Evolutionary conservation across 495 filamentous ascomycete genomes (phyloP).

Genomic region (Penicillium soppii): DNA sequence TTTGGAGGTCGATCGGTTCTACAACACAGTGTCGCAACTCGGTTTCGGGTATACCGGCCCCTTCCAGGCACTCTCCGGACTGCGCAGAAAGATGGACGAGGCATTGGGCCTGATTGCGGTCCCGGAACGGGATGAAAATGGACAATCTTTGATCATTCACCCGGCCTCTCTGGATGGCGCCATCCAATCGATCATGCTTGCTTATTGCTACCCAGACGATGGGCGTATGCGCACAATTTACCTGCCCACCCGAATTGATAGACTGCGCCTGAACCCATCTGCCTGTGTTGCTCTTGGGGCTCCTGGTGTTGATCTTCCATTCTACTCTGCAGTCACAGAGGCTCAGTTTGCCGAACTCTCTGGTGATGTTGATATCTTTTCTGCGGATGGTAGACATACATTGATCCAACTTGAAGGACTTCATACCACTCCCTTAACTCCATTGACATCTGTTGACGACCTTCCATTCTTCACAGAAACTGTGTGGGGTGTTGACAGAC

Average conservation of each 20-base stretch:
- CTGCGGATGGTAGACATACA: conserved; percentile 12
- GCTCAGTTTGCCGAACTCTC: conserved; percentile 19
- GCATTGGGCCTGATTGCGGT: conserved; percentile 21
- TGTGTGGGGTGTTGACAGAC: conserved; percentile 17
- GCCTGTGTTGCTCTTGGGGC: conserved; percentile 4
- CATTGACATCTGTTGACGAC: conserved; percentile 17
- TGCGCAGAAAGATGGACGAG: conserved; percentile 25
- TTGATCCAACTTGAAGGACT: conserved; percentile 26
- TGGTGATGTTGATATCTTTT: conserved; percentile 27
- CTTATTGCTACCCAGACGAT: conserved; percentile 38
- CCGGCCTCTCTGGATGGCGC: conserved; percentile 41
- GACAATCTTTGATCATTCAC: conserved; percentile 24
- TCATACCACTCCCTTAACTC: conserved; percentile 23
- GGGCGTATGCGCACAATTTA: conserved; percentile 22
- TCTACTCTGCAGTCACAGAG: conserved; percentile 15
- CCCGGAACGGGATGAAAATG: not conserved
- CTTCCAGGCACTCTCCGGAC: conserved; percentile 22
- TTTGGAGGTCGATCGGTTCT: conserved; percentile 45
- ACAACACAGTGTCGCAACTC: conserved; percentile 32
- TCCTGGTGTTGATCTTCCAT: conserved; percentile 13
- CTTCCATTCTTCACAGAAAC: conserved; percentile 23
- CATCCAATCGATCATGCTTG: conserved; percentile 42
- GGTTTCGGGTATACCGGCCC: conserved; percentile 32
- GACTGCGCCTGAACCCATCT: conserved; percentile 42
- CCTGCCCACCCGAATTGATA: conserved; percentile 38